phyloP scores from a whole-genome alignment of 106 monocot genomes.

The Allium sativum region DNA sequence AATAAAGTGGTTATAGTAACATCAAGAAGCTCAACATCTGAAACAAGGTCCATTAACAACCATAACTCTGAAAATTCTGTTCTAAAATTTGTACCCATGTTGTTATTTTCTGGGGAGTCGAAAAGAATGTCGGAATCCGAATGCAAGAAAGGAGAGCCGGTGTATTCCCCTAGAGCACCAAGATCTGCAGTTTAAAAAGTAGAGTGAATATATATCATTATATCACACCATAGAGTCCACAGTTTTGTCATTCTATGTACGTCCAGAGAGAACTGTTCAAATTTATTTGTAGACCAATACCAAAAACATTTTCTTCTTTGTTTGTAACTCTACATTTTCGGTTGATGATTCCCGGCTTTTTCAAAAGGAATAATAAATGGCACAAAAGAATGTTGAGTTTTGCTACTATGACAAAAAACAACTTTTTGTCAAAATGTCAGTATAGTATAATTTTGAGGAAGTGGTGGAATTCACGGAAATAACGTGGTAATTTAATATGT shows the following conservation, averaged over 20 bases:
- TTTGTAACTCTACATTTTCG: too few species aligned
- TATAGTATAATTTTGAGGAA: too few species aligned
- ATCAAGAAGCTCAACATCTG: background rate
- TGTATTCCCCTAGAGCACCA: slow-evolving; percentile 76
- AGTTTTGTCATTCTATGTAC: background rate
- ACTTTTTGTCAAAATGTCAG: too few species aligned
- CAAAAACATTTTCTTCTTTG: background rate
- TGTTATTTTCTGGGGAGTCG: slow-evolving; percentile 82
- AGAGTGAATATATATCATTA: background rate
- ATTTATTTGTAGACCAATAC: background rate
- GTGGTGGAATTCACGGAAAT: too few species aligned
- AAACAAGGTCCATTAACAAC: background rate
- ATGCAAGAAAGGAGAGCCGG: slow-evolving; percentile 73
- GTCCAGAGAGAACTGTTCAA: background rate
- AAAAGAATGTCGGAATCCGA: slow-evolving; percentile 86
- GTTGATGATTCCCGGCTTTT: too few species aligned
- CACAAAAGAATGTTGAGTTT: too few species aligned
- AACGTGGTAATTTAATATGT: too few species aligned
- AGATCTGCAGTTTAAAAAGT: slow-evolving; percentile 29
- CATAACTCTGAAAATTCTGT: too few species aligned
- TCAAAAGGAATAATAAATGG: background rate
- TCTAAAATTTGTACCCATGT: slow-evolving; percentile 51
- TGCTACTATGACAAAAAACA: too few species aligned
- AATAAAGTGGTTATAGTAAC: background rate
- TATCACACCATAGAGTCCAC: background rate